Evolutionary conservation across 2,329 filamentous ascomycete species (phyloP).

Genomic region (Paraphoma sp.): DNA sequence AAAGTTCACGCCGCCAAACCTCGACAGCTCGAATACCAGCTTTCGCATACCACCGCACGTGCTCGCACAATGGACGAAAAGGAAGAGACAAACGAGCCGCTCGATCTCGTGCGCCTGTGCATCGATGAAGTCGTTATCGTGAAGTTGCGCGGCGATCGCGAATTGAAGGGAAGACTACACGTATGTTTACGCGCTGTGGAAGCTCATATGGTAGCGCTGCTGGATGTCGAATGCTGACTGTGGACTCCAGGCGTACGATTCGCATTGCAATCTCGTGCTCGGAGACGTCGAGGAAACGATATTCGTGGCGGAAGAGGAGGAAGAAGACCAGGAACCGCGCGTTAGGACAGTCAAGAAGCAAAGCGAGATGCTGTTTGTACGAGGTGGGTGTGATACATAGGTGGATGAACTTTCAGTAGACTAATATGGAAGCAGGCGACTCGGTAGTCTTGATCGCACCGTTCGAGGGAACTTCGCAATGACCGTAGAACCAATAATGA

Average conservation of each 20-base stretch:
- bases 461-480: conserved; percentile 37
- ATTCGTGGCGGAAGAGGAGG: conserved; percentile 88
- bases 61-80: conserved; percentile 76
- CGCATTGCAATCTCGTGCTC: conserved; percentile 95
- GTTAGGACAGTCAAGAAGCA: conserved; percentile 86
- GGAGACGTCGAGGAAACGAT: conserved; percentile 98
- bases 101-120: conserved; percentile 92
- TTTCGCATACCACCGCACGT: conserved; percentile 1
- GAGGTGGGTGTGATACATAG: conserved; percentile 65
- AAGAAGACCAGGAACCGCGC: conserved; percentile 70
- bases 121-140: conserved; percentile 97
- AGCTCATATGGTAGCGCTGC: not conserved
- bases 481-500: conserved; percentile 13
- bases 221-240: conserved; percentile 14
- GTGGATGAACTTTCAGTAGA: too few relatives aligned
- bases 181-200: conserved; percentile 57
- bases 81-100: conserved; percentile 83
- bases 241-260: conserved; percentile 83
- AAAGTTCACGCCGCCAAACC: conserved; percentile 21
- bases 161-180: conserved; percentile 93
- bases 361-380: conserved; percentile 97
- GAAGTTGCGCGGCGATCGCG: conserved; percentile 92
- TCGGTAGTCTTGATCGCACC: conserved; percentile 59
- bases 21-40: conserved; percentile 14
- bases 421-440: conserved; percentile 47